Evolutionary conservation across 2,329 filamentous ascomycete genomes (phyloP).

Genomic region (Fusarium abutilonis): DNA sequence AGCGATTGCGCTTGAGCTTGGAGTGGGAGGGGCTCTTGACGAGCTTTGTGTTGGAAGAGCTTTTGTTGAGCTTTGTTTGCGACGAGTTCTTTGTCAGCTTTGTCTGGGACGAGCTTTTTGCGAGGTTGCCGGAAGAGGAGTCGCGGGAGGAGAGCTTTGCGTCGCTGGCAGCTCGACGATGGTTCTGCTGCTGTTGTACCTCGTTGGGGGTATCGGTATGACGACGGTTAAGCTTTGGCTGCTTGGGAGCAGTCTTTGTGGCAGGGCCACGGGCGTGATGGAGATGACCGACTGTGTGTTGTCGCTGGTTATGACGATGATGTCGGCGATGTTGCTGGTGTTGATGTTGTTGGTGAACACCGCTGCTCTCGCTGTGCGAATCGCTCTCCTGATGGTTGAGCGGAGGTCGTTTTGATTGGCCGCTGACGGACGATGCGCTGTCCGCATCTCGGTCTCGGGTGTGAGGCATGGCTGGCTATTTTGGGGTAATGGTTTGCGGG

Average conservation of each 20-base stretch:
- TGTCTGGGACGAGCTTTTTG: conserved; percentile 65
- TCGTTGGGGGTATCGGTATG: conserved; percentile 53
- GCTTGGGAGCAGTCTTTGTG: conserved; percentile 61
- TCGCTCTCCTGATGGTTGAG: conserved; percentile 52
- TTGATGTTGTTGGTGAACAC: conserved; percentile 47
- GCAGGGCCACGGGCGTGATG: conserved; percentile 64
- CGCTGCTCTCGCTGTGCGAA: conserved; percentile 47
- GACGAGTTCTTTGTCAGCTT: conserved; percentile 65
- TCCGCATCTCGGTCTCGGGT: conserved; percentile 61
- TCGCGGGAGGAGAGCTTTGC: conserved; percentile 58
- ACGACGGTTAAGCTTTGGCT: conserved; percentile 57
- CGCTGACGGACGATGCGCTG: conserved; percentile 57
- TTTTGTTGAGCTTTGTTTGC: conserved; percentile 63
- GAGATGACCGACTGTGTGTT: conserved; percentile 53
- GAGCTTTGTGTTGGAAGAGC: conserved; percentile 53
- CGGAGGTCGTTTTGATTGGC: conserved; percentile 66
- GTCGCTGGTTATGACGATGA: conserved; percentile 49
- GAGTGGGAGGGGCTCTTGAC: conserved; percentile 66
- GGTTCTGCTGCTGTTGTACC: conserved; percentile 43
- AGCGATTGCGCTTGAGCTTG: conserved; percentile 52
- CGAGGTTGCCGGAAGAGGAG: conserved; percentile 56
- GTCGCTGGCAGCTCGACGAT: conserved; percentile 62
- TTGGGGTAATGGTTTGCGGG: conserved; percentile 10
- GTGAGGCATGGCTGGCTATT: conserved; percentile 52
- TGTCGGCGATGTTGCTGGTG: conserved; percentile 47